Percentiles rank a stretch among this genome's conserved stretches.
Evolutionary conservation across 495 filamentous ascomycete species (phyloP).

Genomic region (Aspergillus mulundensis): DNA sequence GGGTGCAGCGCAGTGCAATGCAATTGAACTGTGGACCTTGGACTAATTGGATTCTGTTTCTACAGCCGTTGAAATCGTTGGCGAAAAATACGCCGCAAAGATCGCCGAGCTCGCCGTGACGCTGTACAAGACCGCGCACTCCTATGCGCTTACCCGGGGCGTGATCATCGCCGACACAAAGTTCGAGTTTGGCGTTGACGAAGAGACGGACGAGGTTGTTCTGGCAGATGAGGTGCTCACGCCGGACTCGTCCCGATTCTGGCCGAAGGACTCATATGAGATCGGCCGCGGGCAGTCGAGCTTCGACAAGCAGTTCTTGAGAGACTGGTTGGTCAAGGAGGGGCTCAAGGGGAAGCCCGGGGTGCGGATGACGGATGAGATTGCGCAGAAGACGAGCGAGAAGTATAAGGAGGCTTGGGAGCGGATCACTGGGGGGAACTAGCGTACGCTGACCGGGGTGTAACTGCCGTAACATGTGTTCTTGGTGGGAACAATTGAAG

Average conservation of each 20-base stretch:
- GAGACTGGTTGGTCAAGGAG: conserved; percentile 75
- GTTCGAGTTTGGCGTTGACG: conserved; percentile 77
- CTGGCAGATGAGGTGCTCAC: conserved; percentile 92
- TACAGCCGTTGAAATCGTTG: conserved; percentile 63
- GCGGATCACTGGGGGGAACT: conserved; percentile 57
- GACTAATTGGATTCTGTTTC: not conserved
- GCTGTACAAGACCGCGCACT: conserved; percentile 69
- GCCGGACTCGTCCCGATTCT: conserved; percentile 83
- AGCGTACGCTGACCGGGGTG: not conserved
- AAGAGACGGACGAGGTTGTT: conserved; percentile 69
- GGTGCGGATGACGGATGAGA: conserved; percentile 62
- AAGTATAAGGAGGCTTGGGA: conserved; percentile 70
- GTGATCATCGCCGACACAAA: conserved; percentile 92
- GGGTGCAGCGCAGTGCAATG: too few relatives aligned
- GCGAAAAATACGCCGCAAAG: conserved; percentile 65
- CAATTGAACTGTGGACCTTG: too few relatives aligned
- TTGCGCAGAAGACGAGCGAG: conserved; percentile 57
- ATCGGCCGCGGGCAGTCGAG: conserved; percentile 71
- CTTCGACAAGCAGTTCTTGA: conserved; percentile 87
- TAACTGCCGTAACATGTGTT: not conserved
- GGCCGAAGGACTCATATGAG: conserved; percentile 70
- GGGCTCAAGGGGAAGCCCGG: conserved; percentile 69
- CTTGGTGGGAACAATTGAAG: conserved; percentile 1
- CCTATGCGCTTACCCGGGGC: conserved; percentile 70
- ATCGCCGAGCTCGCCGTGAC: conserved; percentile 69